Percentiles rank a stretch among this genome's conserved stretches.
Conservation (phyloP, 1,139 yeast species). For the Debaryomyces sp. region DNA sequence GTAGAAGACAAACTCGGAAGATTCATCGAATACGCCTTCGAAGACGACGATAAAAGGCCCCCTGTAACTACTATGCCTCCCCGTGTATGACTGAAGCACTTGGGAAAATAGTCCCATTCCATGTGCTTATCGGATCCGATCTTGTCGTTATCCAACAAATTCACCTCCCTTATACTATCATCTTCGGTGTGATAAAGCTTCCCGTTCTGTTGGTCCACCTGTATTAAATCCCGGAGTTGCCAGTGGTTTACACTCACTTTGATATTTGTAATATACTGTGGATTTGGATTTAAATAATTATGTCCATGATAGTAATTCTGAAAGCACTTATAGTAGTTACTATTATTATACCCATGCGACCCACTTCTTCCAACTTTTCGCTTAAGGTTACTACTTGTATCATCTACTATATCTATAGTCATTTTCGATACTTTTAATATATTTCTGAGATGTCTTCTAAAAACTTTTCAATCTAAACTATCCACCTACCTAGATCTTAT, state of each 20-base stretch:
- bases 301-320: conserved; percentile 50
- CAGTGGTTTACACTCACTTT: conserved; percentile 63
- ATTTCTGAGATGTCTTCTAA: background rate
- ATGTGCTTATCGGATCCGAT: conserved; percentile 32
- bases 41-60: conserved; percentile 52
- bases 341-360: conserved; percentile 11
- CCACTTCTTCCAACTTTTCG: conserved; percentile 3
- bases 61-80: conserved; percentile 69
- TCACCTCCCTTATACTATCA: conserved; percentile 30
- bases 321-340: conserved; percentile 38
- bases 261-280: conserved; percentile 36
- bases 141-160: conserved; percentile 27
- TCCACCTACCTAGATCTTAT: background rate
- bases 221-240: conserved; percentile 82
- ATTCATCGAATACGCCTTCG: conserved; percentile 29
- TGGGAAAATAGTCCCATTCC: conserved; percentile 57
- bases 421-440: conserved; percentile 1
- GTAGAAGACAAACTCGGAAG: conserved; percentile 25
- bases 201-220: conserved; percentile 36
- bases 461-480: background rate
- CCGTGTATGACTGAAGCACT: conserved; percentile 62
- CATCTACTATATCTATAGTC: conserved; percentile 12
- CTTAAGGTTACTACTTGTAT: conserved; percentile 2
- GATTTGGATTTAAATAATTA: conserved; percentile 40
- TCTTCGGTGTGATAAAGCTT: conserved; percentile 36